Evolutionary conservation across 768 basidiomycete species (phyloP), one percentile per base, ranked within the genome.

Genomic region (Suillus fuscotomentosus): DNA sequence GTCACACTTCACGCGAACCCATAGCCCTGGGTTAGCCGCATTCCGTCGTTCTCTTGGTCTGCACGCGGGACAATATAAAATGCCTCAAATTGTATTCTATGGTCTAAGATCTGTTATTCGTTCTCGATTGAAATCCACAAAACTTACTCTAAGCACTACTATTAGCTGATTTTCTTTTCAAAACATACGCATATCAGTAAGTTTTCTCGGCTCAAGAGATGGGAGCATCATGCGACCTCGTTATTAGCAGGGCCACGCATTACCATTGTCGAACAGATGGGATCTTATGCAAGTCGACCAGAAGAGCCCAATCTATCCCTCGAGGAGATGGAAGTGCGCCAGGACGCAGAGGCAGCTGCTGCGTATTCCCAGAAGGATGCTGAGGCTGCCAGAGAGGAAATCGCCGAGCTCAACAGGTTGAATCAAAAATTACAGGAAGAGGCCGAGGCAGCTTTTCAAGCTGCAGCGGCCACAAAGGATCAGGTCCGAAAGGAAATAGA

Each of bases 321-420:
- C 5, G 39, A 9, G 2, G 64, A 54, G 4, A 65, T 65, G 38
- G 50, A 47, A 41, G 50, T 34, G 11, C 64, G 51, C 31, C 61
- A 43, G n/a, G 41, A 24, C 2, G 64, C 62, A 22, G 61, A 65
- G 47, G 64, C 61, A 2, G 64, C 53, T 9, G 27, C 38, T 11
- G 53, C 38, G 38, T 11, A 39, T 11, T 10, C 3, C 38, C 10
- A 63, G 48, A 24, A 65, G 15, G 64, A 39, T 38, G 38, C 39
- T 10, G 38, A 39, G 38, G 10, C 38, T 10, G 38, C 38, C 38
- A 11, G 10, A 10, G 38, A 39, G 13, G 10, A 13, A 2, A 11
- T 39, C 10, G 38, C 38, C 38, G 38, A 39, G 38, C 38, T 39
- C 38, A 39, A 39, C 10, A 39, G 38, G 10, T 10, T 39, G 15